These are phyloP conservation scores for Chlorella ohadii DNA, from an alignment of 139 green algal genomes.

Conservation along the genomic window DNA sequence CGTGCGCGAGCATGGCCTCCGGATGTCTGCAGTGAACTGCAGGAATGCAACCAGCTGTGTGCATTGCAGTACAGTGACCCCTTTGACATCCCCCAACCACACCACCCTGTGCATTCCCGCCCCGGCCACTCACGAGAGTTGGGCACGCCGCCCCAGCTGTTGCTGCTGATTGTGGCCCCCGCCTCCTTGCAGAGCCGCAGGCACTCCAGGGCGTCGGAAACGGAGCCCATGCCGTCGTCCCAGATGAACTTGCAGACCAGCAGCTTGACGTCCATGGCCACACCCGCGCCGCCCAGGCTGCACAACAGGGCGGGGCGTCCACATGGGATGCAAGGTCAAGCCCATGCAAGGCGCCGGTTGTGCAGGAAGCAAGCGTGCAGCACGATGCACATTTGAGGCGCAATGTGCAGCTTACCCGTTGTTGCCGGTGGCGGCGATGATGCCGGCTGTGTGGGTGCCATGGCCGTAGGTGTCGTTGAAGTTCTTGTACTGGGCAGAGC, in stretches of 20 bases:
- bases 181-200: conserved; percentile 39
- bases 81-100: too few relatives aligned
- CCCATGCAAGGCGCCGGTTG: not conserved
- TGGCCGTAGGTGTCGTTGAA: conserved; percentile 33
- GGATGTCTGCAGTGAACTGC: too few relatives aligned
- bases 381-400: too few relatives aligned
- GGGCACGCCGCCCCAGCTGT: conserved; percentile 50
- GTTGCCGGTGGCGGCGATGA: conserved; percentile 53
- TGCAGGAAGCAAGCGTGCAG: not conserved
- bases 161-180: conserved; percentile 41
- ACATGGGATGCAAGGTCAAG: not conserved
- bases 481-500: conserved; percentile 1
- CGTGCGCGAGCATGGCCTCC: too few relatives aligned
- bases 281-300: conserved; percentile 31
- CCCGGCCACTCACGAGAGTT: not conserved
- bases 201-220: conserved; percentile 51
- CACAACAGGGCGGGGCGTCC: not conserved
- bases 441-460: conserved; percentile 62
- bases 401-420: conserved; percentile 46
- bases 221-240: conserved; percentile 36
- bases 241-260: conserved; percentile 50
- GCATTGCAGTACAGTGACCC: too few relatives aligned
- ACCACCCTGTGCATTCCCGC: too few relatives aligned
- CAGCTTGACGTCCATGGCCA: conserved; percentile 32
- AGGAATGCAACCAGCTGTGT: too few relatives aligned